These are phyloP conservation scores for Hevea brasiliensis DNA, from an alignment of 345 rosid genomes.

Conservation along the genomic window DNA sequence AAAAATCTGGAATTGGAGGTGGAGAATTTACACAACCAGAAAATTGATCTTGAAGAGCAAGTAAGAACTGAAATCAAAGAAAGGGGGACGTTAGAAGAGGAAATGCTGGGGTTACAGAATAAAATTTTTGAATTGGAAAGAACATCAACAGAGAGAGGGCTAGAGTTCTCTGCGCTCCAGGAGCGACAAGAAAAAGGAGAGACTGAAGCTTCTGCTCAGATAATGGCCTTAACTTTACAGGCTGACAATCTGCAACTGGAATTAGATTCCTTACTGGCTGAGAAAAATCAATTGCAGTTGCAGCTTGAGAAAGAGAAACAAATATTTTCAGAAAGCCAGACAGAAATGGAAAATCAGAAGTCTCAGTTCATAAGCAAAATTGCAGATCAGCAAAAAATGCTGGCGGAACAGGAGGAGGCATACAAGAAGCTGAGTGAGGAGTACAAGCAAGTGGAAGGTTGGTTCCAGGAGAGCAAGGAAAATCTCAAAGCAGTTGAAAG, in stretches of 20 bases:
- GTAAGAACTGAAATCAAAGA: conserved; percentile 21
- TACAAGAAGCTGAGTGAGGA: conserved; percentile 52
- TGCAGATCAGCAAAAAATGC: conserved; percentile 47
- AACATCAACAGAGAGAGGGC: conserved; percentile 35
- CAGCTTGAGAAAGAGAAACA: conserved; percentile 55
- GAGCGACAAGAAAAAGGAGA: conserved; percentile 36
- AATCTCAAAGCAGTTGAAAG: conserved; percentile 28
- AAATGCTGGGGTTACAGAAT: conserved; percentile 32
- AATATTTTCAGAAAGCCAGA: conserved; percentile 43
- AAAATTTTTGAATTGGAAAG: conserved; percentile 40
- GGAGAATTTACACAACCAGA: conserved; percentile 24
- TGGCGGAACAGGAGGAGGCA: conserved; percentile 44
- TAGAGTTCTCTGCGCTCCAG: conserved; percentile 43
- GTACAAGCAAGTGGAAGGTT: conserved; percentile 37
- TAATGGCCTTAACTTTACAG: conserved; percentile 41
- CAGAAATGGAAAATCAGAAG: conserved; percentile 43
- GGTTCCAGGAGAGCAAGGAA: conserved; percentile 22
- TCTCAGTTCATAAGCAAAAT: conserved; percentile 35
- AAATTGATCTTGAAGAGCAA: conserved; percentile 31
- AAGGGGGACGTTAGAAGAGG: conserved; percentile 16
- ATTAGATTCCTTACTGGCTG: conserved; percentile 42
- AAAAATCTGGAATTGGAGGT: conserved; percentile 30
- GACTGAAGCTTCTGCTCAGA: conserved; percentile 48
- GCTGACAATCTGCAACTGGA: conserved; percentile 48
- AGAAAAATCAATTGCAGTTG: conserved; percentile 42